Base-by-base conservation (phyloP, 2,329 filamentous ascomycete genomes). In the Scolecobasidium constrictum region DNA sequence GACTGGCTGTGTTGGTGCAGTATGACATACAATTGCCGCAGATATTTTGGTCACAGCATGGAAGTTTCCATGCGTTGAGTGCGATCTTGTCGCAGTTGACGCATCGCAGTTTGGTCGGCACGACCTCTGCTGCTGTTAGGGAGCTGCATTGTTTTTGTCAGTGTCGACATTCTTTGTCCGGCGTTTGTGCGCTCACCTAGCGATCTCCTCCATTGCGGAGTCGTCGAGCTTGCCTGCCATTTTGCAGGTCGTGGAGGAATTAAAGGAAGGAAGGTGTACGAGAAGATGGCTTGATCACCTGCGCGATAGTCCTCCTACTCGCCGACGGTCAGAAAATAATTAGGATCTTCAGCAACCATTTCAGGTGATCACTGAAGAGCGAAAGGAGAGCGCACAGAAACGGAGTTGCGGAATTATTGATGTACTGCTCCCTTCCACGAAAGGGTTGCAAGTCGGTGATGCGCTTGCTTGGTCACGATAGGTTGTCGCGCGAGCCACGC, bases 1-100 rank as follows among this genome's bases (percentile, higher is more conserved):
- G 42, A 46, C 17, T 5, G 16, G 18, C 39, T 7, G 9, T 7
- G 26, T 9, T 31, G 26, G 26, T 31, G 9, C 18, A 35, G 34
- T 38, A 19, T 11, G 20, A 63, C 81, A 56, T 68, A 95, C 92
- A 98, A 50, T 71, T 74, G 57, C 90, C 83, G 69, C 92, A 96
- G 46, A 96, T 94, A 33, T 84, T 81, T 58, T 94, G 90, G 57
- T 95, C 92, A 62, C 92, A 98, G 65, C 92, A 98, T 2, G 88
- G 86, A 20, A 95, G 71, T 49, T 88, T 84, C 60, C 86, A 94
- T 6, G 90, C 86, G 59, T 95, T 93, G 50, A 94, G 70, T 21
- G 87, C 88, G 46, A 96, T 72, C 61, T 85, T 87, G 66, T 83
- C 92, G 66, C 92, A 98, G 53, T 86, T 85, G 41, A 86, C 86